Evolutionary conservation across 2,329 filamentous ascomycete genomes (phyloP), one percentile per base, ranked within the genome.

Genomic region (Exserohilum turcica): DNA sequence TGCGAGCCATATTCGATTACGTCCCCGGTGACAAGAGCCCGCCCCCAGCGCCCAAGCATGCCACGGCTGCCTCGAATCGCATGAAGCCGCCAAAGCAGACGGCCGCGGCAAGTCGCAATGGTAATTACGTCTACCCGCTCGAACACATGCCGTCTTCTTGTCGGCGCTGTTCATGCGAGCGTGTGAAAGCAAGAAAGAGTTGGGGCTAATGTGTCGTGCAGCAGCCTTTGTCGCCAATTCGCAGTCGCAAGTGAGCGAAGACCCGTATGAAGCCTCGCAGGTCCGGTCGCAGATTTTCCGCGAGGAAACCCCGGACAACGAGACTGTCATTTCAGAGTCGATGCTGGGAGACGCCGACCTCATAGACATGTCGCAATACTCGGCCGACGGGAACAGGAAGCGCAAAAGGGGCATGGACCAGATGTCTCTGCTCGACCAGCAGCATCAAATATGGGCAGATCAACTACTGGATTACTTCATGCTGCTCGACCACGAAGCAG

Each of bases 381-480:
- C 81, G 3, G 51, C 54, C 10, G 76, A 74, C 19, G 77, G 66
- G 72, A 57, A 78, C 28, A 82, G 84, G 54, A 96, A 96, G 77
- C 85, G 92, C 56, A 95, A 95, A 78, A 84, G 91, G n/a, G 80
- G 78, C 18, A 83, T 87, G 50, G 87, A 79, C 76, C 88, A 78
- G 79, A 86, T 84, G 73, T 80, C 80, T 10, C 73, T 82, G 56
- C 86, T 85, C 6, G 90, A 95, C 60, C 89, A 92, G 70, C 88
- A 94, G 63, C 92, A 97, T 73, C 88, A 90, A 24, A 81, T 96
- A 19, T 99, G 96, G 76, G 91, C 92, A 13, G 94, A 99, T 61
- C 90, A 94, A 65, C 83, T 99, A 21, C 81, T 99, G 31, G 94
- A 99, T 74, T 99, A 97, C 77, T 99, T 97, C 68, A 88, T 97